Evolutionary conservation across 768 basidiomycete genomes (phyloP), one percentile per base, ranked within the genome.

Genomic region (Leucocoprinus sp.): DNA sequence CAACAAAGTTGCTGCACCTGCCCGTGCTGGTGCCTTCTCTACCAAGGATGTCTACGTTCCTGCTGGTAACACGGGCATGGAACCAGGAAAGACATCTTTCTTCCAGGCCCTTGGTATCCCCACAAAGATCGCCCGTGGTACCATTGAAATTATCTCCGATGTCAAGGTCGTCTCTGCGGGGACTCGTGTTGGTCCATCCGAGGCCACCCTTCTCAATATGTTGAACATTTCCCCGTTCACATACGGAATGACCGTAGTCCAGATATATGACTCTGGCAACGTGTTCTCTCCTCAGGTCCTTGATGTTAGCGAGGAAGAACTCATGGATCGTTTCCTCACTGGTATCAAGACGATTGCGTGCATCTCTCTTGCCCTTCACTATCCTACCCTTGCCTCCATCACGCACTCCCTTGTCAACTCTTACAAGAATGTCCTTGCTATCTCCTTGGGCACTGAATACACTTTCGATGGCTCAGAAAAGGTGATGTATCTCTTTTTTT

Each of bases 31-130:
- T 77, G 95, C 95, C 27, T 78, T 82, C 57, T 93, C 95, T 28
- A 88, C 95, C 61, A 81, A 79, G 71, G 84, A 98, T 58, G 95
- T 98, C 60, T 71, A 69, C 50, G 87, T 99, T 56, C 92, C 93
- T 27, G 91, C 84, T 36, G 85, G 93, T 50, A 98, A 98, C 83
- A 99, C 96, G 45, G 93, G 93, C 68, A 99, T 99, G 96, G 96
- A 98, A 67, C 96, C 96, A 58, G 96, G 95, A 61, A 99, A 99
- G 79, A 99, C 96, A 51, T 96, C 96, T 58, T 99, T 98, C 91
- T 99, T 99, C 91, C 96, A 99, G 77, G 96, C 96, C 48, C 84
- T 99, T 62, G 84, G 87, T 74, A 93, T 99, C 68, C 95, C 96
- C 37, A 99, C 96, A 67, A 99, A 99, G 81, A 98, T 99, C 55